Evolutionary conservation across 257 asterid species (phyloP), one percentile per base, ranked within the genome.

Genomic region (Solanum boliviense): DNA sequence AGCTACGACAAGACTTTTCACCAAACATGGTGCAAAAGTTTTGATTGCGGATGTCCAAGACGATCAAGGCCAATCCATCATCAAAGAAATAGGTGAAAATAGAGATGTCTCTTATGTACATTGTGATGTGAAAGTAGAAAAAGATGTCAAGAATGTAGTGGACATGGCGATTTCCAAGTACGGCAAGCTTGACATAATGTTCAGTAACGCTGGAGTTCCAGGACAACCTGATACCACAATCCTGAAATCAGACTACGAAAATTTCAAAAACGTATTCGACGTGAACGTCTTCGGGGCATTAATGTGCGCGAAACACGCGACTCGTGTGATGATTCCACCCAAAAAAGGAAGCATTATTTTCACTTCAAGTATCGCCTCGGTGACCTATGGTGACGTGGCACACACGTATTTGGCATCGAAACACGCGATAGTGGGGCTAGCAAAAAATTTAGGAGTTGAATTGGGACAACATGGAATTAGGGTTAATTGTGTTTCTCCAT

Each of bases 121-220:
- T 1, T 87, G 91, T 5, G 88, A 90, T 41, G 90, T 90, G 2
- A 72, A 89, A 3, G 71, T 23, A 0, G 91, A 90, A 38, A 34
- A 71, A 0, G 90, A 89, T 18, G 89, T 90, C 7, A 34, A 27
- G 68, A 89, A 16, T 12, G 90, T 31, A 3, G 90, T 89, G 20
- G 85, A 87, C 62, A 5, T 25, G 3, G 79, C 91, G 1, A 4
- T 90, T 20, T 35, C 65, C 12, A 85, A 87, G 12, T 67, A 85
- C 7, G 90, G 90, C 2, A 90, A 87, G 48, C 91, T 90, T 5
- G 92, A 89, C 20, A 89, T 90, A 12, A 87, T 89, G 89, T 90
- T 87, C 88, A 90, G 86, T 25, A 90, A 90, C 1, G 92, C 91
- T 7, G 91, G 86, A 23, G 85, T 87, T 48, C 13, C 91, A 1